Evolutionary conservation across 768 basidiomycete genomes (phyloP), one percentile per base, ranked within the genome.

Genomic region (Cyclocybe cylindracea): DNA sequence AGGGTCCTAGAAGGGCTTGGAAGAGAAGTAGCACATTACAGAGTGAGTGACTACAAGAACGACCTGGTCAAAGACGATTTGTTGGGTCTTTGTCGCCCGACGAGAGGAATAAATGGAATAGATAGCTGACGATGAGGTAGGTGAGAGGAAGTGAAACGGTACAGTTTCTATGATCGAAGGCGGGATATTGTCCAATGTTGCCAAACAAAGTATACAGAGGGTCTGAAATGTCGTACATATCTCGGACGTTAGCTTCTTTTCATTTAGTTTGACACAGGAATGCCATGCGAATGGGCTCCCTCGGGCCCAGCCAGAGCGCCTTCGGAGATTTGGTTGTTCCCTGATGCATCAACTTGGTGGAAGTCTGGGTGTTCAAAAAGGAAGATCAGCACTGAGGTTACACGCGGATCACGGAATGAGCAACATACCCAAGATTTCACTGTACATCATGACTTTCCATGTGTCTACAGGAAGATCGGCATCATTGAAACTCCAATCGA

Each of bases 361-460:
- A 91, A 91, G 63, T 91, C 89, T 91, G 49, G 3, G 24, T 24
- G 5, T 24, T 24, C 35, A 39, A 11, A 39, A 37, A 40, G 6
- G 18, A 19, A 43, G 10, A 19, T 54, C 19, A 51, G 32, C 13
- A 24, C 24, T 3, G 31, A 29, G 14, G 18, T 41, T 46, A 29
- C 9, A 7, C 3, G 9, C 7, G 29, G 24, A 9, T 29, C 10
- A 37, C 32, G 29, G 7, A 55, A n/a, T 35, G n/a, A 10, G 10
- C 7, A 18, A 50, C 87, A 56, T 63, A 94, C 94, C 94, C 10
- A 98, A 78, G 57, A 98, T 98, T 72, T 99, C 96, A 62, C 87
- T 90, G 77, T 98, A 98, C 96, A 99, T 99, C 97, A 99, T 99
- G 66, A 97, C 96, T 74, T 98, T 98, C 97, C 97, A 99, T 1